Evolutionary conservation across 2,329 filamentous ascomycete genomes (phyloP), one percentile per base, ranked within the genome.

Genomic region (Daldinia sp.): DNA sequence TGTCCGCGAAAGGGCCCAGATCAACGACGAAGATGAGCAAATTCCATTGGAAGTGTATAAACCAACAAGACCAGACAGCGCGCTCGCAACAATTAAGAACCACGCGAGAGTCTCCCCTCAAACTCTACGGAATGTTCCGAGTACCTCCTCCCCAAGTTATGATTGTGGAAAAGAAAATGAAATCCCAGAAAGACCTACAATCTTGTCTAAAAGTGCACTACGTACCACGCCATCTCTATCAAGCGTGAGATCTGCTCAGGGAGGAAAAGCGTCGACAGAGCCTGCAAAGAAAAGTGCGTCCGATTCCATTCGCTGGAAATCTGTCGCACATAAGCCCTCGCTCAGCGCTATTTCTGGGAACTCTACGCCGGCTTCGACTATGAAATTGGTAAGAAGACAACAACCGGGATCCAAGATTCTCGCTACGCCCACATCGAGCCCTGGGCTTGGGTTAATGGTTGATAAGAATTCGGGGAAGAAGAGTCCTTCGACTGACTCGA

Each of bases 1-100:
- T 71, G 74, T 86, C 18, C 80, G 85, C 42, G 86, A 88, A 73
- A 72, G 76, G 7, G 84, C 86, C 1, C 85, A 87, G 46, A 86
- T 87, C 9, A 67, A 69, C 57, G 81, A 82, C 6, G 81, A 80
- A 13, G 77, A 80, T 12, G 78, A 80, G 15, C 44, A 62, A 7
- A 35, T 55, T 33, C 48, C 35, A 15, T 44, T 73, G 12, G 59
- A 69, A 50, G 67, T 71, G n/a, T 72, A 71, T 53, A 63, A 46
- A 15, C 68, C 54, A 50, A 71, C 65, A 50, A 60, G 68, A 30
- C 57, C 68, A 12, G 59, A 63, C 1, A 63, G 61, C 6, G 51
- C 35, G 7, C 58, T 69, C 10, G 59, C 42, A 12, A 54, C 60
- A 46, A 62, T 56, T n/a, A 61, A 63, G 4, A 60, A 61, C 3